These are phyloP conservation scores for Phaffia rhodozyma DNA, from an alignment of 1,284 basidiomycete species.

Conservation along the genomic window DNA sequence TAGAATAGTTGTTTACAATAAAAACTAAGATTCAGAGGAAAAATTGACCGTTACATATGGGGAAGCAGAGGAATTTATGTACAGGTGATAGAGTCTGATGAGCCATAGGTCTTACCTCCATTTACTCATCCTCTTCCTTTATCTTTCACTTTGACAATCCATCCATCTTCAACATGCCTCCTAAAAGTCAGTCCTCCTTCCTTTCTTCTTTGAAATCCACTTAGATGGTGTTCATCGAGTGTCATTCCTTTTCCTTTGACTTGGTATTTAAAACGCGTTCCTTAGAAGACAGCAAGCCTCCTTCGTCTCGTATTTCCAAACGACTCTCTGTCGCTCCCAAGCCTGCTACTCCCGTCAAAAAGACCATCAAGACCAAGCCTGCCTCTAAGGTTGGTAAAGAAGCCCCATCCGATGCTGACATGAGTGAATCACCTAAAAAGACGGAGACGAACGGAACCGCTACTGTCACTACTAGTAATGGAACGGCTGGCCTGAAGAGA, in stretches of 20 bases:
- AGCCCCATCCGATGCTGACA: slow-evolving; percentile 3
- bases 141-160: background rate
- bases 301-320: background rate
- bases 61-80: too few species aligned
- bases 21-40: too few species aligned
- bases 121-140: background rate
- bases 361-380: slow-evolving; percentile 6
- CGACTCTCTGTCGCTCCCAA: slow-evolving; percentile 4
- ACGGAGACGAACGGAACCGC: slow-evolving; percentile 15
- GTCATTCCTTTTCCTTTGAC: too few species aligned
- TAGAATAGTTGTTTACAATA: too few species aligned
- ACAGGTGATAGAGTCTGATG: background rate
- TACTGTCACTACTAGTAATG: slow-evolving; percentile 23
- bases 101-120: background rate
- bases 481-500: slow-evolving; percentile 21
- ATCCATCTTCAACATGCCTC: background rate
- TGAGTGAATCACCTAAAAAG: slow-evolving; percentile 16
- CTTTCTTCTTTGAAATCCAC: background rate
- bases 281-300: background rate
- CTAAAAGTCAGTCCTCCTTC: background rate
- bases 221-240: too few species aligned
- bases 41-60: too few species aligned
- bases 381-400: slow-evolving; percentile 1
- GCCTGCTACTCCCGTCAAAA: slow-evolving; percentile 3
- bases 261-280: background rate